These are phyloP conservation scores for Colletotrichum truncatum DNA, from an alignment of 2,329 filamentous ascomycete species.

Conservation along the genomic window DNA sequence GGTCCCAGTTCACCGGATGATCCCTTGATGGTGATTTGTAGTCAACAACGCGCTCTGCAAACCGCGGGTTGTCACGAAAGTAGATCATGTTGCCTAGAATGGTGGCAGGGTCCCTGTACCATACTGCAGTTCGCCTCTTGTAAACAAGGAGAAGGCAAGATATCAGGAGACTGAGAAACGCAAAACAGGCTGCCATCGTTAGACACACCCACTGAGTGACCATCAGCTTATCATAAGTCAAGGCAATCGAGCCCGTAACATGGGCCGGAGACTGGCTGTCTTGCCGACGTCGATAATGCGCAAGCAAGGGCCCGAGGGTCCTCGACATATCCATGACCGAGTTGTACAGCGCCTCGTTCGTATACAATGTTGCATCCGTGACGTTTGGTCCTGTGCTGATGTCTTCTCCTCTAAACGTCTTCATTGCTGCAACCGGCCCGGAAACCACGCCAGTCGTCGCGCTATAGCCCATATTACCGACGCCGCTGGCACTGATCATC, in stretches of 20 bases:
- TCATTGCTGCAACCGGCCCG: neutral
- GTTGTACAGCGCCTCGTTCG: neutral
- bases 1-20: neutral
- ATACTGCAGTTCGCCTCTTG: neutral
- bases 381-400: neutral
- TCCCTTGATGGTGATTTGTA: accelerated
- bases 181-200: neutral
- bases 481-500: neutral
- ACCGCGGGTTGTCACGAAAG: neutral
- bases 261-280: neutral
- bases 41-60: accelerated
- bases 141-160: neutral
- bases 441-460: neutral
- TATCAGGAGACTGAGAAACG: neutral
- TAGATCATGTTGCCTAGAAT: neutral
- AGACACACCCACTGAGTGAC: neutral
- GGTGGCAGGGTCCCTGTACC: neutral
- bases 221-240: neutral
- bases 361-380: neutral
- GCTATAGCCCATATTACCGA: neutral
- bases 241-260: neutral
- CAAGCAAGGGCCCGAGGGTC: neutral
- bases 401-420: neutral
- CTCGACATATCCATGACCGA: neutral
- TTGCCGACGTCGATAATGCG: neutral